Evolutionary conservation across 2,329 filamentous ascomycete species (phyloP).

Genomic region (Fusarium oxysporum): DNA sequence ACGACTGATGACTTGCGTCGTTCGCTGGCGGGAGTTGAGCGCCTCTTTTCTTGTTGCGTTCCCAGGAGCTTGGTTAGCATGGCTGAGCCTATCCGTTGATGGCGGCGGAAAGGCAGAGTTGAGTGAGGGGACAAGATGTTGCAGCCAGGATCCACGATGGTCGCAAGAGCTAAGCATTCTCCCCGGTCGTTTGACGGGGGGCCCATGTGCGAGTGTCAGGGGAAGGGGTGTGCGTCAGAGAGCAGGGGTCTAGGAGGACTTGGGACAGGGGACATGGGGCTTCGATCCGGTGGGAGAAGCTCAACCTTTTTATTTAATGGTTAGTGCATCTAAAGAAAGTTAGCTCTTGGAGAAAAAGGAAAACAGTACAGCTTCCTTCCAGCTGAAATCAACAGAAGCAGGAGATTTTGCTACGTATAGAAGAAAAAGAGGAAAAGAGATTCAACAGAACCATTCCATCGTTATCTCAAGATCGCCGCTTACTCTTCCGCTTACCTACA

Average conservation of each 20-base stretch:
- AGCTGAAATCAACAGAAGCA: not conserved
- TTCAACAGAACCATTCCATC: not conserved
- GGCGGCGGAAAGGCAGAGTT: slow-evolving; percentile 46
- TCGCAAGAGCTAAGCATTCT: slow-evolving; percentile 30
- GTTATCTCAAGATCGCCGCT: not conserved
- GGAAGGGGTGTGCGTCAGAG: slow-evolving; percentile 30
- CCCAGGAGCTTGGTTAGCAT: slow-evolving; percentile 50
- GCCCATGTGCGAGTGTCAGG: slow-evolving; percentile 17
- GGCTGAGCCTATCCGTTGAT: slow-evolving; percentile 51
- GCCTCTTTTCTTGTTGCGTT: slow-evolving; percentile 45
- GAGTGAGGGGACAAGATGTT: slow-evolving; percentile 28
- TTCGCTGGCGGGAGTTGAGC: slow-evolving; percentile 41
- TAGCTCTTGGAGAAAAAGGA: slow-evolving; percentile 4
- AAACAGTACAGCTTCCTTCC: not conserved
- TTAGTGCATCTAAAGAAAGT: not conserved
- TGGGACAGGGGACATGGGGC: slow-evolving; percentile 23
- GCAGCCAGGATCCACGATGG: slow-evolving; percentile 38
- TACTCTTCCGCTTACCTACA: slow-evolving; percentile 15
- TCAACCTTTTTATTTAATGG: slow-evolving; percentile 14
- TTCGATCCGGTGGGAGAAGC: slow-evolving; percentile 25
- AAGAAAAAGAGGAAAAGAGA: not conserved
- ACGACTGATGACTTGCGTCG: slow-evolving; percentile 37
- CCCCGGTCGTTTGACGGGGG: slow-evolving; percentile 20
- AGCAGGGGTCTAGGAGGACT: slow-evolving; percentile 25
- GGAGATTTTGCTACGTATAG: not conserved